Conservation (phyloP, 163 green algal genomes). For the Volvox carteri region DNA sequence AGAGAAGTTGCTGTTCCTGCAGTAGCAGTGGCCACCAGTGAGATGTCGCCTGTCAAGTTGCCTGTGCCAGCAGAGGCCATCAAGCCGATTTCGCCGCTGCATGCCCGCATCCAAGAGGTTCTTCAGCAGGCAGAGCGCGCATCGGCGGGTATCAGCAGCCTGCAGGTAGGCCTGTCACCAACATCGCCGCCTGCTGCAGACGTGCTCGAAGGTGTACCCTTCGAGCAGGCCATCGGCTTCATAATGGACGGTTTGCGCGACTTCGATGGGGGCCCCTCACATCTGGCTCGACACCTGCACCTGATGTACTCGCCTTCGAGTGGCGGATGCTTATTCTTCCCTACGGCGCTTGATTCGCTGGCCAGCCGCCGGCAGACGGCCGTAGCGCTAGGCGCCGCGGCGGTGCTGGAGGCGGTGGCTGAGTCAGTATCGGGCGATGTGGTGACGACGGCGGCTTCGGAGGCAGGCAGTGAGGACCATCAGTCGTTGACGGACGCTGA, state of each 20-base stretch:
- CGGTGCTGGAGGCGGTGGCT: not conserved
- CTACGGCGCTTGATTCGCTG: not conserved
- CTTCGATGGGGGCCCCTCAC: constrained; percentile 38
- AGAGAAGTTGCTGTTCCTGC: too few relatives aligned
- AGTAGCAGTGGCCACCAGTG: not conserved
- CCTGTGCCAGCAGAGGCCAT: not conserved
- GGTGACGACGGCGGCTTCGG: not conserved
- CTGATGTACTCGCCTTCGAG: constrained; percentile 38
- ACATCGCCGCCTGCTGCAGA: not conserved
- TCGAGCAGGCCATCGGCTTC: constrained; percentile 49
- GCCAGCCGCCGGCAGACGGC: constrained; percentile 23
- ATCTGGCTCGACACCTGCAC: constrained; percentile 45
- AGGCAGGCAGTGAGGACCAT: not conserved
- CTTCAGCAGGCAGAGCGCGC: constrained; percentile 26
- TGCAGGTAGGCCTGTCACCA: not conserved
- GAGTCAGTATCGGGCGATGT: not conserved
- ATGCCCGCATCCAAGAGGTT: constrained; percentile 5
- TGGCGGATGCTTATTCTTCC: constrained; percentile 7
- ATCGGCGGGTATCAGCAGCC: not conserved
- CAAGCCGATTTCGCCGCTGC: not conserved
- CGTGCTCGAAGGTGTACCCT: constrained; percentile 50
- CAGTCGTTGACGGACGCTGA: constrained; percentile 11
- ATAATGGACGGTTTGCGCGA: constrained; percentile 34
- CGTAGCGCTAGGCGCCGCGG: not conserved
- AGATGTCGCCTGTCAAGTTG: not conserved